Percentiles rank a stretch among this genome's conserved stretches.
Evolutionary conservation across 306 rosid genomes (phyloP).

Genomic region (Luffa aegyptiaca): DNA sequence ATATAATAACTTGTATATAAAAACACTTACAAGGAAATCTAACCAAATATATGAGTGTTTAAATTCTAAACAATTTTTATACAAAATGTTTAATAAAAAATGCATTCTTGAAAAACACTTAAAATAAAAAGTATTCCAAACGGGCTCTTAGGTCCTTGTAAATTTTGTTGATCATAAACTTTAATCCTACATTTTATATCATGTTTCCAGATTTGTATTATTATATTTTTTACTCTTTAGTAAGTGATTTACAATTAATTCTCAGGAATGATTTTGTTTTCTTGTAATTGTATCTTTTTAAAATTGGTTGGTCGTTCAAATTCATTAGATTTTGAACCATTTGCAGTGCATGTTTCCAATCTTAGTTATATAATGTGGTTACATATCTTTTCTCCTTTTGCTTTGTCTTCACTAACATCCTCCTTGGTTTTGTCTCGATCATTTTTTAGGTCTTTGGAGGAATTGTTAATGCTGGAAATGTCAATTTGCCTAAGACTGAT

Average conservation of each 20-base stretch:
- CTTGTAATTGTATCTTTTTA: neutral
- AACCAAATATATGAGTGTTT: no score
- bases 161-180: neutral
- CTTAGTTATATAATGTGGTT: neutral
- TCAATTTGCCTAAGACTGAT: conserved; percentile 52
- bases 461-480: conserved; percentile 72
- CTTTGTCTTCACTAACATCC: neutral
- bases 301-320: neutral
- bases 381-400: neutral
- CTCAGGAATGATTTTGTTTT: neutral
- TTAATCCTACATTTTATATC: neutral
- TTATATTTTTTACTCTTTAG: neutral
- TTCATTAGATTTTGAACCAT: neutral
- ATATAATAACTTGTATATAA: no score
- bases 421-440: neutral
- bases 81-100: no score
- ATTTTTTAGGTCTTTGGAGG: conserved; percentile 73
- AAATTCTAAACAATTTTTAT: no score
- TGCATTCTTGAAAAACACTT: no score
- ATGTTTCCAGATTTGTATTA: neutral
- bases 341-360: neutral
- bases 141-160: neutral
- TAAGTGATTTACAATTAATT: neutral
- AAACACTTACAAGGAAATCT: no score
- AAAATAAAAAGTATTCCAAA: no score